Conservation (phyloP, 164 flowering plant species). For the Vitis labrusca region DNA sequence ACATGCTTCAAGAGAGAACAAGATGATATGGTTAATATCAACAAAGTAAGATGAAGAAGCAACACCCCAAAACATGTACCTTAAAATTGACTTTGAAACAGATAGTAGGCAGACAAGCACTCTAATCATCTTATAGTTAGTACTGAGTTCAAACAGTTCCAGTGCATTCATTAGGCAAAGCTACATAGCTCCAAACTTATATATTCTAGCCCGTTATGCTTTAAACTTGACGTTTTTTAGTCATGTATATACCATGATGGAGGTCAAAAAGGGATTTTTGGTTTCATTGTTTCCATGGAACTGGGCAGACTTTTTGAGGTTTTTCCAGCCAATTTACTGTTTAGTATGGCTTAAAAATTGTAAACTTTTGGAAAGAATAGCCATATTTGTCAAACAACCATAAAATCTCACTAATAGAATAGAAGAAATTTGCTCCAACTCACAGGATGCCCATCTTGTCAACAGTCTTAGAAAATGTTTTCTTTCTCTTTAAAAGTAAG, state of each 20-base stretch:
- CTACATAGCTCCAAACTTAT: no score
- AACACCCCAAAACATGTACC: no score
- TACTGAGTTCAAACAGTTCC: not conserved
- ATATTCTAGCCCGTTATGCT: no score
- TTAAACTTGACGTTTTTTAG: no score
- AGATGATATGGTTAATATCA: no score
- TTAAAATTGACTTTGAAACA: not conserved
- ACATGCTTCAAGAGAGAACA: not conserved
- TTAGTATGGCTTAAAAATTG: not conserved
- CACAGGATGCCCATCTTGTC: no score
- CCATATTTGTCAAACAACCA: no score
- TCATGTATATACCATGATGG: not conserved
- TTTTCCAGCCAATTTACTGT: not conserved
- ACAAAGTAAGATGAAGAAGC: no score
- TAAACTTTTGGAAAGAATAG: not conserved
- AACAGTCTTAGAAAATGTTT: no score
- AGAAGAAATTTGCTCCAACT: no score
- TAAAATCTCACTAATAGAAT: no score
- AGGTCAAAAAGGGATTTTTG: not conserved
- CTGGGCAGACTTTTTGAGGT: not conserved
- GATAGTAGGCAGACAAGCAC: not conserved
- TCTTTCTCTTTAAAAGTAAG: no score
- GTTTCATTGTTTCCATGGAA: not conserved
- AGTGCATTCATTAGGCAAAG: not conserved
- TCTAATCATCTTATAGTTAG: not conserved